These are phyloP conservation scores for Ampelomyces quisqualis DNA, from an alignment of 2,329 filamentous ascomycete species.

Conservation along the genomic window DNA sequence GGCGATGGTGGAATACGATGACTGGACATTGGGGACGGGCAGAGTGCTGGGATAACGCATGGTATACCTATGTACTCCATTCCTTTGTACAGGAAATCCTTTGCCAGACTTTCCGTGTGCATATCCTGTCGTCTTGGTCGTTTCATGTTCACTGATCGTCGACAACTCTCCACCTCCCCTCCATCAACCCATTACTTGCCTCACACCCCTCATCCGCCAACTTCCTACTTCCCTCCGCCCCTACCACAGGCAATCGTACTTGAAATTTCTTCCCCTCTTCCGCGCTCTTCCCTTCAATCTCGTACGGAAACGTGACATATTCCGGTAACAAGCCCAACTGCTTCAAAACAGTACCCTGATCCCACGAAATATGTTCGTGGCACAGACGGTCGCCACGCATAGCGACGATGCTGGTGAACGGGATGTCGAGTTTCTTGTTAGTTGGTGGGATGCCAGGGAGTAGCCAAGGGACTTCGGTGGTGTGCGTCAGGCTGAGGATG, in stretches of 20 bases:
- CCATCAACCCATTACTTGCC: slow-evolving; percentile 60
- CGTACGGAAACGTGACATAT: slow-evolving; percentile 61
- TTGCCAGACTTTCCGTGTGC: no score
- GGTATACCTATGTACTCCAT: no score
- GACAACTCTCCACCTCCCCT: slow-evolving; percentile 32
- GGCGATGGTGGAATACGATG: not conserved
- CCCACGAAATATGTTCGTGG: slow-evolving; percentile 72
- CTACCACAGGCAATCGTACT: slow-evolving; percentile 62
- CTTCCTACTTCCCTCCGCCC: slow-evolving; percentile 56
- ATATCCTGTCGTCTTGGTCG: not conserved
- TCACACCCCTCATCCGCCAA: slow-evolving; percentile 53
- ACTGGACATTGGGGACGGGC: no score
- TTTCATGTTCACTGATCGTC: slow-evolving; percentile 20
- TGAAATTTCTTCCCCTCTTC: slow-evolving; percentile 52
- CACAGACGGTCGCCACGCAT: slow-evolving; percentile 67
- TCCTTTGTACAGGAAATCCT: no score
- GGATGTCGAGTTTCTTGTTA: slow-evolving; percentile 52
- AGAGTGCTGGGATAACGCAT: no score
- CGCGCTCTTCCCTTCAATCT: slow-evolving; percentile 34
- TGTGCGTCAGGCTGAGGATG: slow-evolving; percentile 39
- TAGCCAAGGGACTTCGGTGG: slow-evolving; percentile 38
- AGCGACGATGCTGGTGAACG: slow-evolving; percentile 66
- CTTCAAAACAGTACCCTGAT: slow-evolving; percentile 62
- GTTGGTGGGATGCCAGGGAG: slow-evolving; percentile 41
- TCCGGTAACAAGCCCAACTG: slow-evolving; percentile 66